These are phyloP conservation scores for Aspergillus tamarii DNA, from an alignment of 2,329 filamentous ascomycete genomes.

Conservation along the genomic window DNA sequence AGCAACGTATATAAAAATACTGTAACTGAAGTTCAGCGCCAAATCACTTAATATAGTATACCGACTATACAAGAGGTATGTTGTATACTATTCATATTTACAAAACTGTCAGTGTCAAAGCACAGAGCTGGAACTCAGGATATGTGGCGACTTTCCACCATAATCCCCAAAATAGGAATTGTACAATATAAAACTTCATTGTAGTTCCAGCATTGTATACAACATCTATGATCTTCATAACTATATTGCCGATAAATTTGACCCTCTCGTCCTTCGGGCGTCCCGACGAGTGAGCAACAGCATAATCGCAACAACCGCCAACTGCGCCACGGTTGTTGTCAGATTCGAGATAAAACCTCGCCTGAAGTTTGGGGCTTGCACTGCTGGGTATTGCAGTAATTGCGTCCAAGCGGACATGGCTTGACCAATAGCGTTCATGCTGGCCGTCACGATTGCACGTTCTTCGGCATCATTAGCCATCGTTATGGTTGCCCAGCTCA, in stretches of 20 bases:
- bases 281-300: background rate
- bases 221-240: too few species aligned
- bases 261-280: background rate
- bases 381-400: slow-evolving; percentile 44
- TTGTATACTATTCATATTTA: too few species aligned
- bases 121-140: too few species aligned
- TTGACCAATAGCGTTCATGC: slow-evolving; percentile 50
- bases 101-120: too few species aligned
- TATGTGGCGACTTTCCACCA: too few species aligned
- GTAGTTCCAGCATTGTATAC: too few species aligned
- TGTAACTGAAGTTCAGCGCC: too few species aligned
- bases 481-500: slow-evolving; percentile 45
- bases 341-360: background rate
- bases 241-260: background rate
- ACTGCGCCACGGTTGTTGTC: background rate
- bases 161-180: too few species aligned
- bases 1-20: too few species aligned
- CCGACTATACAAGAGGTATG: too few species aligned
- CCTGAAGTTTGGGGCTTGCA: slow-evolving; percentile 38
- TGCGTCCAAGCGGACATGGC: slow-evolving; percentile 47
- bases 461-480: slow-evolving; percentile 47
- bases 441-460: slow-evolving; percentile 46
- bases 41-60: too few species aligned
- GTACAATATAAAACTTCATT: too few species aligned
- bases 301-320: background rate